Evolutionary conservation across 768 basidiomycete species (phyloP).

Genomic region (Suillus plorans): DNA sequence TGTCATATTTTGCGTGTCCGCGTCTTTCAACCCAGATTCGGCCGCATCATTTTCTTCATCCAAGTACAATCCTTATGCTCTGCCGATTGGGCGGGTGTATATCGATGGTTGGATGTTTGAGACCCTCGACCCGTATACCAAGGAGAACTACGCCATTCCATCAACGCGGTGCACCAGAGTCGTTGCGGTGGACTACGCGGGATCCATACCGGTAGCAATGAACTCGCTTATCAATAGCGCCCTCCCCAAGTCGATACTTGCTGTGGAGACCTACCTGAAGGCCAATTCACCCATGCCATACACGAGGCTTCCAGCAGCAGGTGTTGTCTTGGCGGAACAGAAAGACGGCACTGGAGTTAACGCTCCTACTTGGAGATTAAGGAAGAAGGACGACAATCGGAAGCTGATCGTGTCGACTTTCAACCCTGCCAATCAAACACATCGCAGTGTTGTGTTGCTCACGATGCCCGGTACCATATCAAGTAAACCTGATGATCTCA

Average conservation of each 20-base stretch:
- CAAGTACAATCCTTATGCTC: constrained; percentile 74
- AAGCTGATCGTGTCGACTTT: constrained; percentile 57
- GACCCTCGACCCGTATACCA: constrained; percentile 93
- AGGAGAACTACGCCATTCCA: constrained; percentile 92
- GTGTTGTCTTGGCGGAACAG: constrained; percentile 56
- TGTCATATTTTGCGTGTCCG: constrained; percentile 79
- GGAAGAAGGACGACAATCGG: constrained; percentile 57
- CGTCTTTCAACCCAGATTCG: constrained; percentile 76
- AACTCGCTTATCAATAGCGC: constrained; percentile 84
- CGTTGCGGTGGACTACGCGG: constrained; percentile 83
- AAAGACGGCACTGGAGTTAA: constrained; percentile 26
- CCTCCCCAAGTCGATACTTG: constrained; percentile 68
- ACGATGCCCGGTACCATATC: constrained; percentile 20
- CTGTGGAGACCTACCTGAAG: constrained; percentile 75
- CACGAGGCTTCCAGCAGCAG: constrained; percentile 65
- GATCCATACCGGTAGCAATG: constrained; percentile 79
- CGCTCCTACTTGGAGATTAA: constrained; percentile 55
- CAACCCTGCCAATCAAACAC: constrained; percentile 47
- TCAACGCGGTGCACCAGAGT: constrained; percentile 87
- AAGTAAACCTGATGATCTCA: constrained; percentile 33
- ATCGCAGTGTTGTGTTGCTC: constrained; percentile 52
- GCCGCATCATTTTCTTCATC: constrained; percentile 49
- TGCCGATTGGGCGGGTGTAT: constrained; percentile 79
- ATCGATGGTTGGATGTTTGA: constrained; percentile 96
- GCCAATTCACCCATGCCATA: constrained; percentile 62